Evolutionary conservation across 257 asterid species (phyloP).

Genomic region (Nicotiana noctiflora): DNA sequence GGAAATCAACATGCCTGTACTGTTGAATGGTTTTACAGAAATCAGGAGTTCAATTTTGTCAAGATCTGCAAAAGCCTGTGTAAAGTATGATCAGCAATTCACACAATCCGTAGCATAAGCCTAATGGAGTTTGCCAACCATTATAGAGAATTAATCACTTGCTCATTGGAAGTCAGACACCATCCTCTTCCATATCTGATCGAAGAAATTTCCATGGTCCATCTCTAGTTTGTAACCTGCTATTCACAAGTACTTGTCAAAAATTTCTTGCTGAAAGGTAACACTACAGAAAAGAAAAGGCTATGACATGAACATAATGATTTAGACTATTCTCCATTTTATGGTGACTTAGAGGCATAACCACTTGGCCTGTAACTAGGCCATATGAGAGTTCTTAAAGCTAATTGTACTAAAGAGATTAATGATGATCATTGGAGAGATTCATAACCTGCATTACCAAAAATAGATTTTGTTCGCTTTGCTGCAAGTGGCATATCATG

Average conservation of each 20-base stretch:
- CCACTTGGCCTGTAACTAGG: not conserved
- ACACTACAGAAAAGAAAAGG: not conserved
- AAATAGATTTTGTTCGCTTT: not conserved
- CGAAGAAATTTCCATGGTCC: slow-evolving; percentile 81
- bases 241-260: slow-evolving; percentile 13
- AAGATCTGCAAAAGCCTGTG: not conserved
- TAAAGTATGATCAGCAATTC: not conserved
- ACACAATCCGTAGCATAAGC: not conserved
- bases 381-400: not conserved
- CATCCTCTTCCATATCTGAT: slow-evolving; percentile 40
- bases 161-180: slow-evolving; percentile 16
- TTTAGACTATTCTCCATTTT: not conserved
- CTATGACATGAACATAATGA: not conserved
- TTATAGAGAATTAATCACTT: not conserved
- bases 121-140: not conserved
- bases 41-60: not conserved
- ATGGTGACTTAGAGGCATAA: not conserved
- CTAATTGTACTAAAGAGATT: not conserved
- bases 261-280: not conserved
- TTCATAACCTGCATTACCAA: not conserved
- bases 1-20: not conserved
- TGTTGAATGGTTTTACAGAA: not conserved
- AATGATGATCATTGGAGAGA: not conserved
- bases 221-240: slow-evolving; percentile 61
- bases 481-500: not conserved